Evolutionary conservation across 2,329 filamentous ascomycete species (phyloP), one percentile per base, ranked within the genome.

Genomic region (Lachnellula subtilissima): DNA sequence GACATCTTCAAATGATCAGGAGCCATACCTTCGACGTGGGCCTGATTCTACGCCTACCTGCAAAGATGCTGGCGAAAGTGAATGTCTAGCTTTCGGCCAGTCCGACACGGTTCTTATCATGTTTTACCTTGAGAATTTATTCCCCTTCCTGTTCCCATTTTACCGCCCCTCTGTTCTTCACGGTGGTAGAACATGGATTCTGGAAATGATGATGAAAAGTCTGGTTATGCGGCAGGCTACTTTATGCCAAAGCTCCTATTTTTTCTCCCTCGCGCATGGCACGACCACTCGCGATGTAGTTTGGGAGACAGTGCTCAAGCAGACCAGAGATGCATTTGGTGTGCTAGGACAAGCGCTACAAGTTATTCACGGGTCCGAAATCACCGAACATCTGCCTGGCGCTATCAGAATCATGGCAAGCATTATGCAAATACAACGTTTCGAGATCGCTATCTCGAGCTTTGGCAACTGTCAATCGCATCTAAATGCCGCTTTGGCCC

Each of bases 121-220:
- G 76, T 75, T 82, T 55, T 86, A 85, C 64, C 73, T 86, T 47
- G 83, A 87, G 66, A 78, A 82, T 59, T 74, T 85, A 19, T 78
- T 86, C 58, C 83, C 84, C 1, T 81, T 84, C 61, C 70, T 86
- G 1, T 86, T 83, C 64, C 84, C 84, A 5, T 83, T 85, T 65
- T 86, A 86, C 68, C 75, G 74, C 1, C 83, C 83, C 0, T 73
- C 74, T 2, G 65, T 83, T 5, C 72, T 81, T 3, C 73, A 80
- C 54, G 78, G 81, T n/a, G 83, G 83, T 14, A 76, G 80, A 49
- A 77, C 79, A 25, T 87, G 83, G 84, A 73, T 86, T 40, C 69
- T 86, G 40, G 78, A 81, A 39, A 72, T 83, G 45, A 73, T 85
- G 32, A 76, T 79, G 58, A 78, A 75, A 61, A 84, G 82, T 71